These are phyloP conservation scores for Fagus crenata DNA, from an alignment of 306 rosid genomes.

Conservation along the genomic window DNA sequence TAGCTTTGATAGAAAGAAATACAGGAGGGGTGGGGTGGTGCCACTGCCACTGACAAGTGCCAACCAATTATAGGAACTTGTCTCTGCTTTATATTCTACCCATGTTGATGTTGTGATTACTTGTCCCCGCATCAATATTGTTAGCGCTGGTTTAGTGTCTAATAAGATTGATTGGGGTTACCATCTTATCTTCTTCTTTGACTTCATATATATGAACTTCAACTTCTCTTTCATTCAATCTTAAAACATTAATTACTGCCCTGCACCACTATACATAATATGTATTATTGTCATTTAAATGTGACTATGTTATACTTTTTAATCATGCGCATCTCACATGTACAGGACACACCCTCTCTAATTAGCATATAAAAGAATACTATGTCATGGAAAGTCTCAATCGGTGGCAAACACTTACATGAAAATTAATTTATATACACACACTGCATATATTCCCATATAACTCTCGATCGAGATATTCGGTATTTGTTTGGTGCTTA, in stretches of 20 bases:
- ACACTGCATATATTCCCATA: no score
- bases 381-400: background rate
- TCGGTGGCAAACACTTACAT: background rate
- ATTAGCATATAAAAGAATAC: background rate
- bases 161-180: background rate
- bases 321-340: background rate
- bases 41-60: background rate
- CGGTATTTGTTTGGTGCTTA: no score
- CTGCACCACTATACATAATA: no score
- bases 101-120: background rate
- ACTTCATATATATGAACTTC: background rate
- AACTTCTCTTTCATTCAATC: background rate
- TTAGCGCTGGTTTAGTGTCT: background rate
- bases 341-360: background rate
- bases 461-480: no score
- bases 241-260: no score
- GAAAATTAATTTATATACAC: no score
- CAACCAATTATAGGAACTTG: conserved; percentile 6
- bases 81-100: conserved; percentile 8
- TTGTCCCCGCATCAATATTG: conserved; percentile 5
- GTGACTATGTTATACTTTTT: no score
- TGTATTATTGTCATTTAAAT: no score
- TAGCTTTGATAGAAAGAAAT: conserved; percentile 2
- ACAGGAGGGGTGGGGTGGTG: background rate
- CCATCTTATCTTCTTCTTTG: background rate